These are phyloP conservation scores for Kwoniella pini DNA, from an alignment of 768 basidiomycete species.

Conservation along the genomic window DNA sequence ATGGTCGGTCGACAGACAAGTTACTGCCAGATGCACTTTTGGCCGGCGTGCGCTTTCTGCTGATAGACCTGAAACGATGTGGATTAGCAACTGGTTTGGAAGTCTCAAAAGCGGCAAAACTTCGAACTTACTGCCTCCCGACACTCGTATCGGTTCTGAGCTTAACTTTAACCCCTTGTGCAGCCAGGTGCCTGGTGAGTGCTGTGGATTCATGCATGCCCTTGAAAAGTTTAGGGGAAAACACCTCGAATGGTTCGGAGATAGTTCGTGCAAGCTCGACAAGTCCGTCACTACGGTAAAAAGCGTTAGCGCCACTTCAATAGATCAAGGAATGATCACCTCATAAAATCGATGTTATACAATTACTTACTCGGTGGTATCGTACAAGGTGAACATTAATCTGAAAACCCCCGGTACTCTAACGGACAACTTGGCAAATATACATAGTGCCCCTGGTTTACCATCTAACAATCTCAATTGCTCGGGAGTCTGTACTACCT, in stretches of 20 bases:
- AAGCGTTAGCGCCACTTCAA: no score
- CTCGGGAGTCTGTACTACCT: conserved; percentile 52
- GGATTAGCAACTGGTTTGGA: no score
- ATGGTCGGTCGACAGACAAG: not conserved
- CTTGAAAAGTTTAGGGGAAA: conserved; percentile 54
- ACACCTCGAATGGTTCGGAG: conserved; percentile 54
- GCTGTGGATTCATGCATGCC: conserved; percentile 54
- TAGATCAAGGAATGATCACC: no score
- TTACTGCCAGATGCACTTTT: not conserved
- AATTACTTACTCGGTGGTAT: conserved; percentile 50
- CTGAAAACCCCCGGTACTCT: conserved; percentile 53
- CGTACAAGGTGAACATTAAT: conserved; percentile 50
- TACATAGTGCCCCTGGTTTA: conserved; percentile 41
- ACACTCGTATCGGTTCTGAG: conserved; percentile 48
- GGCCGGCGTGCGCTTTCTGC: conserved; percentile 14
- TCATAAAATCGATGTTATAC: no score
- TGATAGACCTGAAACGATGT: conserved; percentile 16
- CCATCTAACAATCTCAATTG: conserved; percentile 49
- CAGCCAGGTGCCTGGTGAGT: conserved; percentile 53
- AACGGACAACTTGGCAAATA: conserved; percentile 54
- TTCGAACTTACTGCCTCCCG: conserved; percentile 43
- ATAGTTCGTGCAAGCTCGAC: conserved; percentile 38
- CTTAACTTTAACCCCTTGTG: conserved; percentile 55
- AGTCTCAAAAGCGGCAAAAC: no score
- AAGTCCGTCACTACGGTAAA: conserved; percentile 26